These are phyloP conservation scores for Vaccinium myrtillus DNA, from an alignment of 148 eudicot genomes.

Conservation along the genomic window DNA sequence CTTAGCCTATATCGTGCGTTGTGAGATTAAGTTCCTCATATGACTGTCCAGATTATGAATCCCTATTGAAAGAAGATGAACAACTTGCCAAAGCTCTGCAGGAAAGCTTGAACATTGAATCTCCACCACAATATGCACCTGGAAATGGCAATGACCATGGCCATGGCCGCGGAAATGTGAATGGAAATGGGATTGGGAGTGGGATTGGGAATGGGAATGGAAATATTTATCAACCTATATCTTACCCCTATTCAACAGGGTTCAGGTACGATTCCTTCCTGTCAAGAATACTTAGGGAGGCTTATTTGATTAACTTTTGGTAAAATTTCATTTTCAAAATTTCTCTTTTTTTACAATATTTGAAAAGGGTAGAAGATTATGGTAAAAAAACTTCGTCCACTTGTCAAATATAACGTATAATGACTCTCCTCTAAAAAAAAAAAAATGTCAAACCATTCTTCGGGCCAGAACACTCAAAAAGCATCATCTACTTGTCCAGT, in stretches of 20 bases:
- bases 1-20: not conserved
- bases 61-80: constrained; percentile 74
- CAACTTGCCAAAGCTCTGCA: constrained; percentile 69
- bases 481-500: not conserved
- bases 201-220: constrained; percentile 16
- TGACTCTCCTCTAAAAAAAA: too few species aligned
- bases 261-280: constrained; percentile 45
- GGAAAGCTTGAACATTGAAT: constrained; percentile 59
- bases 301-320: constrained; percentile 8
- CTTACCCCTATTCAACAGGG: constrained; percentile 53
- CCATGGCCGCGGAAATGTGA: not conserved
- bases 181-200: not conserved
- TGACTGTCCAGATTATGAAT: constrained; percentile 40
- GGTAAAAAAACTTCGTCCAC: not conserved
- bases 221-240: constrained; percentile 48
- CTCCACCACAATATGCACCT: constrained; percentile 41
- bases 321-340: not conserved
- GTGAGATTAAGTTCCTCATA: not conserved
- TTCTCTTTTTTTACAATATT: not conserved
- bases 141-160: not conserved
- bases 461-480: not conserved
- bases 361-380: not conserved
- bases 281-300: not conserved
- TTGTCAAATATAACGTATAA: too few species aligned
- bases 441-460: too few species aligned